phyloP scores from a whole-genome alignment of 1,139 yeast species.

The Eremothecium sinecaudum region DNA sequence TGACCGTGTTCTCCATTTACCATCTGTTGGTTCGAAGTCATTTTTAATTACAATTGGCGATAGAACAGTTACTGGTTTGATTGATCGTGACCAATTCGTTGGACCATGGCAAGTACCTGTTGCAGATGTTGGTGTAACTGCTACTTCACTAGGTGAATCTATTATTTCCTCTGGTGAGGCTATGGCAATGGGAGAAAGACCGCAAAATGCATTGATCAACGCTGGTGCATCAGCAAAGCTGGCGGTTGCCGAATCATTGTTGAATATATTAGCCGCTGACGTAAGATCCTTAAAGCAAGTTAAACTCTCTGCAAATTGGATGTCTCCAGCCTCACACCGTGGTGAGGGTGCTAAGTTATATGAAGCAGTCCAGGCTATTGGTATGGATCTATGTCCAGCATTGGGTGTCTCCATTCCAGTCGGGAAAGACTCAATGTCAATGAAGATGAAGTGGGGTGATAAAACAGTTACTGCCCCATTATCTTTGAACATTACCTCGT shows the following conservation, averaged over 20 bases:
- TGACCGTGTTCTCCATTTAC: conserved; percentile 74
- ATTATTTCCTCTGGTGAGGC: conserved; percentile 84
- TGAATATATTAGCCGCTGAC: conserved; percentile 87
- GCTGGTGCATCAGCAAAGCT: conserved; percentile 96
- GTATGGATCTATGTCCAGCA: conserved; percentile 88
- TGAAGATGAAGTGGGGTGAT: conserved; percentile 97
- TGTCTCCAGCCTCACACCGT: conserved; percentile 92
- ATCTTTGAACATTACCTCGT: conserved; percentile 86
- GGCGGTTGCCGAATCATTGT: conserved; percentile 89
- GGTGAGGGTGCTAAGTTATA: conserved; percentile 95
- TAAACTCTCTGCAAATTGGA: conserved; percentile 96
- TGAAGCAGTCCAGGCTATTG: conserved; percentile 96
- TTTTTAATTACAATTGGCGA: conserved; percentile 96
- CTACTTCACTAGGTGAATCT: conserved; percentile 68
- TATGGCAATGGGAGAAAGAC: conserved; percentile 95
- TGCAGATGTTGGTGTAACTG: conserved; percentile 97
- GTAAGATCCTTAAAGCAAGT: conserved; percentile 64
- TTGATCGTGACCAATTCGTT: conserved; percentile 97
- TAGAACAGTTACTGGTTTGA: conserved; percentile 89
- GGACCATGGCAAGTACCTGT: conserved; percentile 99
- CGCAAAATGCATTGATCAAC: conserved; percentile 77
- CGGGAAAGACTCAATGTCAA: conserved; percentile 98
- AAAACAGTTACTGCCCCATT: conserved; percentile 92
- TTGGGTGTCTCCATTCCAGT: conserved; percentile 91
- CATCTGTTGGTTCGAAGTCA: conserved; percentile 91